These are phyloP conservation scores for Zarea fungicola DNA, from an alignment of 2,329 filamentous ascomycete genomes.

Conservation along the genomic window DNA sequence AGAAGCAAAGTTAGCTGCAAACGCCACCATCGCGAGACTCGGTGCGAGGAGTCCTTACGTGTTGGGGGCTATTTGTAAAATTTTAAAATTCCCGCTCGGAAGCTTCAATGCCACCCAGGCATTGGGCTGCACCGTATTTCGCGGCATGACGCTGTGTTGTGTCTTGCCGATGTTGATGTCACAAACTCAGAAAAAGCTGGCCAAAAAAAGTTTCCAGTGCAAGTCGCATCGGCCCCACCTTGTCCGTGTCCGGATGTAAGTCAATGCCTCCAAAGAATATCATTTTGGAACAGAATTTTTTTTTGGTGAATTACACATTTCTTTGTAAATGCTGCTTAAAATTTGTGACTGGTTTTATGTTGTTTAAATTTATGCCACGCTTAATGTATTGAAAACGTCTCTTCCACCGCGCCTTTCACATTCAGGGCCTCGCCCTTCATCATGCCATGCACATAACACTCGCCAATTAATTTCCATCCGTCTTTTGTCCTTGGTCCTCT, in stretches of 20 bases:
- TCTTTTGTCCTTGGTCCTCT: background rate
- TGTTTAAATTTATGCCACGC: background rate
- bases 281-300: background rate
- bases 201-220: conserved; percentile 10
- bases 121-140: conserved; percentile 43
- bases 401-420: conserved; percentile 19
- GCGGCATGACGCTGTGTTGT: conserved; percentile 21
- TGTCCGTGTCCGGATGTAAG: background rate
- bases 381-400: conserved; percentile 25
- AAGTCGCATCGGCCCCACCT: conserved; percentile 3
- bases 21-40: background rate
- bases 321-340: background rate
- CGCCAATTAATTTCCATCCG: conserved; percentile 27
- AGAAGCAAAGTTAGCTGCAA: conserved; percentile 10
- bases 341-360: too few relatives aligned
- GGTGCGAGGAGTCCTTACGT: conserved; percentile 40
- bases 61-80: conserved; percentile 55
- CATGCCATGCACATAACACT: conserved; percentile 33
- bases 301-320: too few relatives aligned
- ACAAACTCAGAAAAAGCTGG: background rate
- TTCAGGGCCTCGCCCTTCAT: conserved; percentile 30
- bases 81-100: conserved; percentile 52
- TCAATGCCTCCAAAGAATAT: background rate
- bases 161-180: background rate
- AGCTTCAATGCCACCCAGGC: conserved; percentile 56